A percentile compares a stretch with the other conserved stretches of the same genome.
Conservation (phyloP, 306 rosid genomes). For the Malus orientalis region DNA sequence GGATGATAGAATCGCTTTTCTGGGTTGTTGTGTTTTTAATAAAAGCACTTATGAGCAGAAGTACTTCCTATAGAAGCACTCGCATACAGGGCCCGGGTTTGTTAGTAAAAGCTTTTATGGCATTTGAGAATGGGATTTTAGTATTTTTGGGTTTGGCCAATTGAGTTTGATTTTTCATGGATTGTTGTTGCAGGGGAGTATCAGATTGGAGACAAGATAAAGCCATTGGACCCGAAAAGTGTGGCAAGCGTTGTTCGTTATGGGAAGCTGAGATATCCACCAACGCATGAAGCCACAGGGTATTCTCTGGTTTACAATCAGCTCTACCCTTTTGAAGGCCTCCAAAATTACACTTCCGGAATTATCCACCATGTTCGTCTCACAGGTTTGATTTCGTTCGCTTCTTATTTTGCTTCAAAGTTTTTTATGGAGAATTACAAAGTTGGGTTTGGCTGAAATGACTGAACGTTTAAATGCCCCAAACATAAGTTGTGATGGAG, state of each 20-base stretch:
- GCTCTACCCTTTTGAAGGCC: conserved; percentile 78
- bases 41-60: no score
- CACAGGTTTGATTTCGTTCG: conserved; percentile 31
- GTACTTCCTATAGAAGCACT: neutral
- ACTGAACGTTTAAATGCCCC: no score
- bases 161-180: neutral
- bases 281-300: conserved; percentile 51
- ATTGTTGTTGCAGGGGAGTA: conserved; percentile 47
- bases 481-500: no score
- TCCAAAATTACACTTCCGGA: conserved; percentile 84
- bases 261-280: conserved; percentile 35
- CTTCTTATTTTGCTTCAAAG: neutral
- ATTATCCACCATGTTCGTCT: conserved; percentile 84
- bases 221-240: conserved; percentile 57
- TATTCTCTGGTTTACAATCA: conserved; percentile 61
- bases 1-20: neutral
- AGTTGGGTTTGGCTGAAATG: neutral
- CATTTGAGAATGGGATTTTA: neutral
- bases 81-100: neutral
- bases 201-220: conserved; percentile 63
- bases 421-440: neutral
- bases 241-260: conserved; percentile 54
- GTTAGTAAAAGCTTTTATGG: neutral
- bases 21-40: neutral
- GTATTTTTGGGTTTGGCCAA: neutral